Base-by-base conservation (phyloP, 495 filamentous ascomycete species). In the Xylaria flabelliformis region DNA sequence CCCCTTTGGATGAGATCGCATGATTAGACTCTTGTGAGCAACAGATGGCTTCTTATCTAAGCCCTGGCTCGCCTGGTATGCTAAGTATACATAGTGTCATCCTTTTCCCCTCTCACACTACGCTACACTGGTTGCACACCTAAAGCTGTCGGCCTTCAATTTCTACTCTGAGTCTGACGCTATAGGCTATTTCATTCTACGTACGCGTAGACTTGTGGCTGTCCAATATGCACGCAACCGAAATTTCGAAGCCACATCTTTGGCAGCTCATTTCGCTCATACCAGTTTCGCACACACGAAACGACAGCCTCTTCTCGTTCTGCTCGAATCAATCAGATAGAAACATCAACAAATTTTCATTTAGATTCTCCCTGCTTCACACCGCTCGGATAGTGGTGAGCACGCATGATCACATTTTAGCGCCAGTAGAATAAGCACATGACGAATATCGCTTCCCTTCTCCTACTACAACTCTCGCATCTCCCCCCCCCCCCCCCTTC, bases 401-500 rank as follows among this genome's bases (percentile, higher is more conserved):
- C 32, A 51, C 13, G 36, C 32, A 21, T 39, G 46, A 46, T 53
- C 64, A 36, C 5, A 9, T 53, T 66, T 66, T 66, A 24, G 64
- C 46, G 64, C 46, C 46, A 46, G 34, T 67, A 56, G 48, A 48
- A 48, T 34, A 51, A 67, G 32, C 46, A 67, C 63, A 32, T 67
- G 26, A 39, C 48, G 64, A 67, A 29, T 19, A 64, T 53, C n/a
- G 64, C 46, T 9, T 36, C 42, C 17, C 12, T 32, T n/a, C 19
- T 21, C 56, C 32, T 61, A 32, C 50, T 24, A n/a, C 29, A 58
- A 58, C n/a, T 13, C 58, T 62, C 19, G 19, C 58, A 62, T 62
- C 41, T 21, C 36, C 36, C 61, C n/a, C n/a, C n/a, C n/a, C n/a
- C n/a, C n/a, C n/a, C n/a, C n/a, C 61, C 36, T 61, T 61, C 61